A percentile compares a stretch with the other conserved stretches of the same genome.
Conservation (phyloP, 2,329 filamentous ascomycete genomes). For the Cyphellophora europaea region DNA sequence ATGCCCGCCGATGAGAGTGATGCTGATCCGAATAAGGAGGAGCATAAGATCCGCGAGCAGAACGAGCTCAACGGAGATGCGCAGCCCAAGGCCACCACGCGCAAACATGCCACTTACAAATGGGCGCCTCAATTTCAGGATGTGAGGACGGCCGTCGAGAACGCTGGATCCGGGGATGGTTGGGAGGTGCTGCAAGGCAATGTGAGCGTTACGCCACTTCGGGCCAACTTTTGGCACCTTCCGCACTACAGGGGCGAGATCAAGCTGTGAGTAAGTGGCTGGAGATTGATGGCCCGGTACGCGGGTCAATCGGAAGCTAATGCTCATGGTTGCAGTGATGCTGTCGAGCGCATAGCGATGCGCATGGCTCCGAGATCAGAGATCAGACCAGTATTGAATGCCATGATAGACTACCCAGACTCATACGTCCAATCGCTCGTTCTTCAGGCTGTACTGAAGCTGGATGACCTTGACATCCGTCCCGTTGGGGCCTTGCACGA, state of each 20-base stretch:
- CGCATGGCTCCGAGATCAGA: no score
- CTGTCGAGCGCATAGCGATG: no score
- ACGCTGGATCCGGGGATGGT: constrained; percentile 71
- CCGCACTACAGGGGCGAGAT: constrained; percentile 61
- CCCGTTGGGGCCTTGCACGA: constrained; percentile 44
- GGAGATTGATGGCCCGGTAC: not conserved
- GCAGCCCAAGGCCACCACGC: constrained; percentile 31
- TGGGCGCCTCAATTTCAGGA: constrained; percentile 85
- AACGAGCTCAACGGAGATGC: constrained; percentile 34
- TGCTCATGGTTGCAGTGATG: no score
- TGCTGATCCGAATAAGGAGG: constrained; percentile 54
- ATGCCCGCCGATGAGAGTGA: constrained; percentile 55
- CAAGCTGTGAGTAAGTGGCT: constrained; percentile 65
- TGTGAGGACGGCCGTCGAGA: constrained; percentile 78
- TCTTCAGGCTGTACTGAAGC: constrained; percentile 56
- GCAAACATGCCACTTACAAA: constrained; percentile 82
- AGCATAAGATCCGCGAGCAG: constrained; percentile 62
- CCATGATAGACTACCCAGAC: constrained; percentile 76
- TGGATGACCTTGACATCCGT: constrained; percentile 47
- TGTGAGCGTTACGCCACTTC: constrained; percentile 82
- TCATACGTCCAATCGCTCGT: constrained; percentile 83
- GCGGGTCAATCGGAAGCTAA: no score
- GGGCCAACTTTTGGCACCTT: constrained; percentile 84
- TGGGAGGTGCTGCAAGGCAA: constrained; percentile 83
- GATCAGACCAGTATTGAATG: no score